phyloP scores from a whole-genome alignment of 306 rosid genomes.

The Trichosanthes truncata region DNA sequence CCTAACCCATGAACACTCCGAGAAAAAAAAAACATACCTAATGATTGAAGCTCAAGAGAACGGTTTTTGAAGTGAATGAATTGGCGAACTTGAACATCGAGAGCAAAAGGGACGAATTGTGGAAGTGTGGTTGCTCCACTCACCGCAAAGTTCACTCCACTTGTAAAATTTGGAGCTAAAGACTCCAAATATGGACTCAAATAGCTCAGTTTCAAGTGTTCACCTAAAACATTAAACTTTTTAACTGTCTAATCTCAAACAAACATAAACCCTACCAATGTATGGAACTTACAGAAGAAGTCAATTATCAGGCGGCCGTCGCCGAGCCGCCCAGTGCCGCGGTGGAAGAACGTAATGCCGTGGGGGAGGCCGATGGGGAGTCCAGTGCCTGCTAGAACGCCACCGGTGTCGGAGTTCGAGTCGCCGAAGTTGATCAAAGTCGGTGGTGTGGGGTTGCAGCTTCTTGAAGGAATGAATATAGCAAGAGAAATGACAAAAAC shows the following conservation, averaged over 20 bases:
- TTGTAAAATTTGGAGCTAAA: slow-evolving; percentile 17
- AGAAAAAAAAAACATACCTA: neutral
- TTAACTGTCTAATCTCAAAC: neutral
- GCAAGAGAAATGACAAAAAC: neutral
- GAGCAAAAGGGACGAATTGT: slow-evolving; percentile 10
- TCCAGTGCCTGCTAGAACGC: slow-evolving; percentile 12
- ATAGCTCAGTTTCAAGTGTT: neutral
- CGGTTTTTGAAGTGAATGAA: slow-evolving; percentile 19
- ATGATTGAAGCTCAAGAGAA: slow-evolving; percentile 4
- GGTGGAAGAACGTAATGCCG: slow-evolving; percentile 15
- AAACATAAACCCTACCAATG: neutral
- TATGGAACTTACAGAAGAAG: slow-evolving; percentile 20
- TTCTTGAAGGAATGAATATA: neutral
- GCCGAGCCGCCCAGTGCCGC: slow-evolving; percentile 9
- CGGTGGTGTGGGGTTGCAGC: neutral
- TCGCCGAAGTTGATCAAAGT: slow-evolving; percentile 28
- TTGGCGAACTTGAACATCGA: slow-evolving; percentile 23
- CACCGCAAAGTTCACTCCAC: slow-evolving; percentile 20
- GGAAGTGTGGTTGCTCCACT: slow-evolving; percentile 19
- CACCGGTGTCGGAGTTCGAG: slow-evolving; percentile 34
- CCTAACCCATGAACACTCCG: neutral
- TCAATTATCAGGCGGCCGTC: slow-evolving; percentile 26
- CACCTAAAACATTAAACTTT: slow-evolving; percentile 6
- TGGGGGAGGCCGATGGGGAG: slow-evolving; percentile 15
- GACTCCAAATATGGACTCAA: slow-evolving; percentile 17